Evolutionary conservation across 805 yeast genomes (phyloP).

Genomic region (Blastobotrys peoriensis): DNA sequence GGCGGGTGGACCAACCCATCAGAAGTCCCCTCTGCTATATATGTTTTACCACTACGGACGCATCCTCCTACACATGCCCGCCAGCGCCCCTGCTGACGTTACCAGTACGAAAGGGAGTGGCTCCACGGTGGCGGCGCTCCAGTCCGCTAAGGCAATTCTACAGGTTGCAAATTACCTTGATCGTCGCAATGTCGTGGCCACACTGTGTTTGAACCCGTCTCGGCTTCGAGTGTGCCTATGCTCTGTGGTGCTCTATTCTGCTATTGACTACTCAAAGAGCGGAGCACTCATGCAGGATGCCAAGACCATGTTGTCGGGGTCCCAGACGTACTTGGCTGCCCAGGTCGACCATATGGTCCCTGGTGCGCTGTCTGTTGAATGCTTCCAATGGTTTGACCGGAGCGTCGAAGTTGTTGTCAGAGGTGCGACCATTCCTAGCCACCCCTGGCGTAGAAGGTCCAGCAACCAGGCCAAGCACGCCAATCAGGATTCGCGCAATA

Average conservation of each 20-base stretch:
- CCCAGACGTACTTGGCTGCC: conserved; percentile 19
- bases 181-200: conserved; percentile 21
- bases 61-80: conserved; percentile 58
- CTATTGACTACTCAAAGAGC: conserved; percentile 75
- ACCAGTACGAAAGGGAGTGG: conserved; percentile 19
- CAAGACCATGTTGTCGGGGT: conserved; percentile 42
- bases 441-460: background rate
- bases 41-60: conserved; percentile 58
- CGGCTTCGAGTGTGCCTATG: conserved; percentile 21
- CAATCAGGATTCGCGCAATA: too few relatives aligned
- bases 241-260: conserved; percentile 40
- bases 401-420: conserved; percentile 17
- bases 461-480: background rate
- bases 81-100: conserved; percentile 21
- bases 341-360: conserved; percentile 20
- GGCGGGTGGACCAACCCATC: conserved; percentile 20
- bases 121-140: conserved; percentile 28
- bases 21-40: conserved; percentile 39
- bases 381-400: conserved; percentile 18
- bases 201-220: conserved; percentile 27
- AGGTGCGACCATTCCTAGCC: conserved; percentile 1
- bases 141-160: conserved; percentile 29
- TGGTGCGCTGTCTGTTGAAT: conserved; percentile 17
- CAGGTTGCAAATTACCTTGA: conserved; percentile 26
- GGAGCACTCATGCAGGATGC: conserved; percentile 74